Conservation (phyloP, 2,329 filamentous ascomycete species). For the Ilyonectria sp. region DNA sequence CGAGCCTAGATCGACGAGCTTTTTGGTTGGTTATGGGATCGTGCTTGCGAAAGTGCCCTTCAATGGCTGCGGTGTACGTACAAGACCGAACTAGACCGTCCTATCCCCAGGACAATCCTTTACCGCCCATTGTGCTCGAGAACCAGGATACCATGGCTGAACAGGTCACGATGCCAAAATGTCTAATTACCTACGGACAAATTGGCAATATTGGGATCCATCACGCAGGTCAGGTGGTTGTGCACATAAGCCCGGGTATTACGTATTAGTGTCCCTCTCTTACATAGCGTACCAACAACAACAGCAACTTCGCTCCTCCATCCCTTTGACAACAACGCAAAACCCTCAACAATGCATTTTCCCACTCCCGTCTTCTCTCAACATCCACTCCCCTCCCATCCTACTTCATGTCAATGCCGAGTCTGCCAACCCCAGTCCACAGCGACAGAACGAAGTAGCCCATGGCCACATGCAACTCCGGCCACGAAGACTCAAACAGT, state of each 20-base stretch:
- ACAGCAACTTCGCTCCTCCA: slow-evolving; percentile 12
- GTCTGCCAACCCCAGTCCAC: slow-evolving; percentile 12
- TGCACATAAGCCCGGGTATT: slow-evolving; percentile 42
- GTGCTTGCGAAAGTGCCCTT: slow-evolving; percentile 9
- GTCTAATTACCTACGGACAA: slow-evolving; percentile 46
- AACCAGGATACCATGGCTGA: slow-evolving; percentile 32
- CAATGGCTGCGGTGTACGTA: slow-evolving; percentile 6
- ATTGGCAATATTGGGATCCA: slow-evolving; percentile 42
- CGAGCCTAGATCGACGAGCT: not conserved
- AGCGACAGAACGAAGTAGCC: slow-evolving; percentile 2
- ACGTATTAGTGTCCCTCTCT: slow-evolving; percentile 44
- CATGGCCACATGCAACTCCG: slow-evolving; percentile 9
- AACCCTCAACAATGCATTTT: slow-evolving; percentile 21
- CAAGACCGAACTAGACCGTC: not conserved
- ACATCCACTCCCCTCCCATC: not conserved
- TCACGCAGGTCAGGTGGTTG: slow-evolving; percentile 44
- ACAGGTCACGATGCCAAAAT: slow-evolving; percentile 47
- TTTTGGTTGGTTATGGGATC: slow-evolving; percentile 3
- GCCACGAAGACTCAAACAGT: slow-evolving; percentile 8
- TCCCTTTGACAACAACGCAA: slow-evolving; percentile 2
- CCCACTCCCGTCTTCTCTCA: not conserved
- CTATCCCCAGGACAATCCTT: not conserved
- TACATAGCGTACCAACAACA: slow-evolving; percentile 19
- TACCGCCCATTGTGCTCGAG: slow-evolving; percentile 12
- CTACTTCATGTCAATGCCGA: not conserved